Evolutionary conservation across 345 rosid genomes (phyloP), one percentile per base, ranked within the genome.

Genomic region (Rhodomyrtus tomentosa): DNA sequence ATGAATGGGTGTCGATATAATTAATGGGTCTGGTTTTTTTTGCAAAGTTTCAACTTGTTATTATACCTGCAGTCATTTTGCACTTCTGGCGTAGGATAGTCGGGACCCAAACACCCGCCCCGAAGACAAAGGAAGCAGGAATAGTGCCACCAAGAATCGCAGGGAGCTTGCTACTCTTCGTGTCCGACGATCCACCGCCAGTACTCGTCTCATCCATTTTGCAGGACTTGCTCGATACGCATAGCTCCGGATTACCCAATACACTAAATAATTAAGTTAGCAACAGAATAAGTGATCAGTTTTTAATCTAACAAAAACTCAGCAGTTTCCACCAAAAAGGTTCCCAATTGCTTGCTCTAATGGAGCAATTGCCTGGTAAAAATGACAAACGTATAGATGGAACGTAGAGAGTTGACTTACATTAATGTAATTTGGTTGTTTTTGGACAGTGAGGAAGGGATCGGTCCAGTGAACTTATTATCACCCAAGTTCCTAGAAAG

Each of bases 81-180:
- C 92, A 87, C 74, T 74, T 90, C 10, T 90, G 89, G 74, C 76
- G 92, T 36, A 50, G 50, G 38, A 83, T 50, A 24, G 58, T 62
- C 11, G 84, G 4, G 20, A 86, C 49, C 68, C 88, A 87, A 45
- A 86, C 86, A 80, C 90, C 49, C 3, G 82, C 87, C 91, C 87
- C 87, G 25, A 91, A 55, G 76, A 89, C 59, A 2, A 90, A 7
- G 82, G 87, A 88, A 55, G 58, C 25, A 74, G 95, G 89, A 58
- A 92, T 85, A 24, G 83, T 79, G 81, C 83, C 49, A 83, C 93
- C 93, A 40, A 92, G 87, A 7, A 92, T 90, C 45, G 83, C 85
- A 0, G 91, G 92, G 16, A 84, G 80, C 72, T 88, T 90, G 86
- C 83, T 89, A 9, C 76, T 85, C 82, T 86, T 90, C 76, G 62